A percentile compares a stretch with the other conserved stretches of the same genome.
phyloP scores from a whole-genome alignment of 306 rosid species.

The Prunus mume region DNA sequence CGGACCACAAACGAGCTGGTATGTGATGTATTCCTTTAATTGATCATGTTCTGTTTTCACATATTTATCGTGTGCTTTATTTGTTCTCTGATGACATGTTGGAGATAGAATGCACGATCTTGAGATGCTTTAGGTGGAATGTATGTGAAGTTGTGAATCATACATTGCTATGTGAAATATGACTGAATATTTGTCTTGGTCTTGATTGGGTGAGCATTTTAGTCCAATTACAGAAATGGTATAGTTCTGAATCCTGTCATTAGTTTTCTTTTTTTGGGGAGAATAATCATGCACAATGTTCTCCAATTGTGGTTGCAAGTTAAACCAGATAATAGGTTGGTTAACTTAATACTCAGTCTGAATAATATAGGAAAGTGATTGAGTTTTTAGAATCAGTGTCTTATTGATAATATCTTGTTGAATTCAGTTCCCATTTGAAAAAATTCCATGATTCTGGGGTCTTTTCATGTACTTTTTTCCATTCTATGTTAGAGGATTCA shows the following conservation, averaged over 20 bases:
- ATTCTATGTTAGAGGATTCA: not conserved
- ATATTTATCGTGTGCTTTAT: not conserved
- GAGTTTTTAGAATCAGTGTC: not conserved
- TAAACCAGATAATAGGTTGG: not conserved
- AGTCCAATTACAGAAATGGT: not conserved
- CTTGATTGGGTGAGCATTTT: not conserved
- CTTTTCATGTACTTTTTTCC: not conserved
- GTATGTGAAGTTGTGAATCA: not conserved
- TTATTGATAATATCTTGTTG: not conserved
- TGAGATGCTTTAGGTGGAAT: not conserved
- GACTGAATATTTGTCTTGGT: not conserved
- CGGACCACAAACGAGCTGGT: constrained; percentile 79
- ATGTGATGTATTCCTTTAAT: constrained; percentile 6
- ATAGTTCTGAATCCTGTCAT: not conserved
- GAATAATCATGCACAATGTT: constrained; percentile 1
- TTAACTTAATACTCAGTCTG: not conserved
- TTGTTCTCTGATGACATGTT: not conserved
- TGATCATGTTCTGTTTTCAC: not conserved
- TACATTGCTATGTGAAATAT: not conserved
- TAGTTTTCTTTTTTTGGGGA: not conserved
- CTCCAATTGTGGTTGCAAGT: not conserved
- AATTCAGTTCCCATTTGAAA: not conserved
- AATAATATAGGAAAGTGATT: not conserved
- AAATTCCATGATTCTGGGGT: not conserved
- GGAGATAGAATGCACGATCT: not conserved